These are phyloP conservation scores for Vigna unguiculata DNA, from an alignment of 306 rosid genomes.

Conservation along the genomic window DNA sequence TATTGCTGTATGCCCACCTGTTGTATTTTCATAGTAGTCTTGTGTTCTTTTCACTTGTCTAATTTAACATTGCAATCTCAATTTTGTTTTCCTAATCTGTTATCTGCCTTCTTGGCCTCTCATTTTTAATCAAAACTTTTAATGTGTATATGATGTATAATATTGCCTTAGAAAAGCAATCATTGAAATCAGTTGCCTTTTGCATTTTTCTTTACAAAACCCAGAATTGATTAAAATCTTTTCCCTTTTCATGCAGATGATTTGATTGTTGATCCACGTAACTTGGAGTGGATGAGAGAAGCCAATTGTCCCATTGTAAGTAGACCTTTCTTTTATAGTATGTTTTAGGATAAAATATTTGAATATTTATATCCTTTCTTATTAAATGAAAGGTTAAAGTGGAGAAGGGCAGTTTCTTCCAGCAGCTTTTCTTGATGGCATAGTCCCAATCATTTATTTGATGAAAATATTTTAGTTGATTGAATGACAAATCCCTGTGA, in stretches of 20 bases:
- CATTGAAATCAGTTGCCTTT: constrained; percentile 3
- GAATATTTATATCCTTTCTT: background rate
- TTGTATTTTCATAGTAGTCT: constrained; percentile 33
- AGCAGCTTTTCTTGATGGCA: background rate
- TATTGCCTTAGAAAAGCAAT: constrained; percentile 28
- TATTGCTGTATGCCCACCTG: constrained; percentile 12
- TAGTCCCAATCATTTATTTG: constrained; percentile 23
- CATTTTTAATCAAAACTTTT: constrained; percentile 23
- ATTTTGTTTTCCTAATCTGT: constrained; percentile 16
- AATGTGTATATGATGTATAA: constrained; percentile 33
- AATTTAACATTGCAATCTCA: constrained; percentile 9
- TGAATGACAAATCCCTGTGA: constrained; percentile 22
- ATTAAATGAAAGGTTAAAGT: constrained; percentile 8
- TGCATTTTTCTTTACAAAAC: constrained; percentile 9
- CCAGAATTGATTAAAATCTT: constrained; percentile 34
- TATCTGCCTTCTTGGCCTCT: constrained; percentile 9
- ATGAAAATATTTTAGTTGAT: background rate
- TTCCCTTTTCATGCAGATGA: constrained; percentile 65
- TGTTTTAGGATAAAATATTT: constrained; percentile 26
- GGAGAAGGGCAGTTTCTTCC: constrained; percentile 5
- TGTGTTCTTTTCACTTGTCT: constrained; percentile 25
- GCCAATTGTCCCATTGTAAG: constrained; percentile 95
- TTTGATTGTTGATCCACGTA: constrained; percentile 95
- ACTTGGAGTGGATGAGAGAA: constrained; percentile 92
- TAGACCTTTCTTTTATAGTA: constrained; percentile 34